Evolutionary conservation across 2,329 filamentous ascomycete species (phyloP), one percentile per base, ranked within the genome.

Genomic region (Fusarium coffeatum): DNA sequence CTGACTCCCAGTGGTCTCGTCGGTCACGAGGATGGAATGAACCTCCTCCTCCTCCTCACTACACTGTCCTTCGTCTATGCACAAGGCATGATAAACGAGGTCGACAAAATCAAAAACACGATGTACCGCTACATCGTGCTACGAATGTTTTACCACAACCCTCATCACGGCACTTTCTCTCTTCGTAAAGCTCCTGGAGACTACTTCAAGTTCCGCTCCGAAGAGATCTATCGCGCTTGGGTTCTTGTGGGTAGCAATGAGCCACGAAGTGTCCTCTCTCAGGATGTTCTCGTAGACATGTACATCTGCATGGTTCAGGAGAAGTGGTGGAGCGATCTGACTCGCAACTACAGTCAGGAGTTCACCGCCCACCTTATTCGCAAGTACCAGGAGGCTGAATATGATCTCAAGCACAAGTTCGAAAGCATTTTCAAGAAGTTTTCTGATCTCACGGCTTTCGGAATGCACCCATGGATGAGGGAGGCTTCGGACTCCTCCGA

Each of bases 151-250:
- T 54, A 68, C 23, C 63, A 62, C 49, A 72, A 76, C 42, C 74
- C 74, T 3, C 68, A 56, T 8, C 2, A 23, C n/a, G 22, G 18
- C 0, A 8, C 22, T 1, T 58, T 41, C 13, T 18, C 22, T 30
- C 60, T 71, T 22, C 55, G 64, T 16, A 9, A 55, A 3, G 40
- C 41, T 11, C 55, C 64, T 11, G 10, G 50, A 3, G 40, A 30
- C 18, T 70, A 77, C 46, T 72, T 64, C 40, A 20, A 55, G 8
- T 76, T 65, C 34, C 68, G 73, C 9, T 74, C 74, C 3, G 67
- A 72, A 28, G 75, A 77, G 41, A 55, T 77, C 8, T 74, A 74
- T 18, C 73, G 64, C 5, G 50, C 71, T 3, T 77, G 74, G 71
- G 10, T 42, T 2, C 18, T 46, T n/a, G 20, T 72, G 7, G n/a